Percentiles rank a stretch among this genome's conserved stretches.
Evolutionary conservation across 352 stramenopile genomes (phyloP).

Genomic region (Globisporangium carolinianum): DNA sequence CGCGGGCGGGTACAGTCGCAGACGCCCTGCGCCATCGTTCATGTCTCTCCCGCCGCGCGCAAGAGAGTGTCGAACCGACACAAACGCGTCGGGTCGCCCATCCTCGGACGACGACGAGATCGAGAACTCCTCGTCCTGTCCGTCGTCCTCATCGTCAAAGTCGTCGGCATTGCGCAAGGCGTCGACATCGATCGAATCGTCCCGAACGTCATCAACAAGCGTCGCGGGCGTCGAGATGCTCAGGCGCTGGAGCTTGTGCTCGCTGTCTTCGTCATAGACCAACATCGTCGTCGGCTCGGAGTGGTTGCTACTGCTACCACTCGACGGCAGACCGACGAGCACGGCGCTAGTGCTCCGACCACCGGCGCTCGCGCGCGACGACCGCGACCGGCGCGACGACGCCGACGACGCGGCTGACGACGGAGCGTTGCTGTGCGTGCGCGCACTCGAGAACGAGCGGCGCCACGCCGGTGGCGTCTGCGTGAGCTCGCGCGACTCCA

Average conservation of each 20-base stretch:
- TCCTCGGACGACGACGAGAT: constrained; percentile 13
- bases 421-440: not conserved
- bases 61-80: constrained; percentile 1
- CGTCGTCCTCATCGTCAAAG: not conserved
- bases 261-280: constrained; percentile 37
- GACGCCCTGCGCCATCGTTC: not conserved
- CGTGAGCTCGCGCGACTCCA: constrained; percentile 67
- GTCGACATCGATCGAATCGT: not conserved
- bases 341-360: not conserved
- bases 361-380: not conserved
- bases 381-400: constrained; percentile 5
- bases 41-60: constrained; percentile 3
- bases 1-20: constrained; percentile 1
- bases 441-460: constrained; percentile 9
- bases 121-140: constrained; percentile 9
- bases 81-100: constrained; percentile 1
- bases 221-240: constrained; percentile 9
- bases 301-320: not conserved
- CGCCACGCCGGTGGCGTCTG: constrained; percentile 26
- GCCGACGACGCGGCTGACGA: constrained; percentile 7
- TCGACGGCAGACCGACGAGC: not conserved
- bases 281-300: constrained; percentile 32
- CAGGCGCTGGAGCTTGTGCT: constrained; percentile 28
- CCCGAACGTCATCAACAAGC: constrained; percentile 3
- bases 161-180: not conserved